phyloP scores from a whole-genome alignment of 2,329 filamentous ascomycete genomes.

The Ophiocordyceps polyrhachis-furcata region DNA sequence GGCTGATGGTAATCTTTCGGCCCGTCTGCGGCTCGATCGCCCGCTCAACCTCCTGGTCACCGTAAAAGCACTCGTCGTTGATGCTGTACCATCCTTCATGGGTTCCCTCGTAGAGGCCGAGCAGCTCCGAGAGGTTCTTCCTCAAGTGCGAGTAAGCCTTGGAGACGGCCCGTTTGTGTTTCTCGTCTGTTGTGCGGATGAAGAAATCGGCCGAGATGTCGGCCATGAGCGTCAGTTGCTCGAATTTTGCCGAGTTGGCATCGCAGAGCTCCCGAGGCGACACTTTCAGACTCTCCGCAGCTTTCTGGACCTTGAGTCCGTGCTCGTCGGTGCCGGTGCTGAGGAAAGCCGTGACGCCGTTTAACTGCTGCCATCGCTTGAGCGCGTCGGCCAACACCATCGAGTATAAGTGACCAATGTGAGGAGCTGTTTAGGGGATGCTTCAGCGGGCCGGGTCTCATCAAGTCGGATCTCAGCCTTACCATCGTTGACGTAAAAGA shows the following conservation, averaged over 20 bases:
- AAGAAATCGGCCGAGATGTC: slow-evolving; percentile 68
- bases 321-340: slow-evolving; percentile 94
- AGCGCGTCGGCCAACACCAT: slow-evolving; percentile 82
- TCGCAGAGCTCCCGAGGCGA: slow-evolving; percentile 79
- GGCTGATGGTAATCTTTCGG: slow-evolving; percentile 61
- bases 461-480: no score
- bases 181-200: slow-evolving; percentile 72
- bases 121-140: slow-evolving; percentile 30
- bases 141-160: slow-evolving; percentile 75
- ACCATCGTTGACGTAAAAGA: slow-evolving; percentile 98
- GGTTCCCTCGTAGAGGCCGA: slow-evolving; percentile 65
- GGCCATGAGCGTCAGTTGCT: slow-evolving; percentile 49
- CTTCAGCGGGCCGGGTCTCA: background rate
- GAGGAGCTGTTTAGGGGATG: slow-evolving; percentile 42
- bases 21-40: slow-evolving; percentile 65
- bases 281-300: slow-evolving; percentile 51
- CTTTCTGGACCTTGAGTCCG: slow-evolving; percentile 90
- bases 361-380: slow-evolving; percentile 76
- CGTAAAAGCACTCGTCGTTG: slow-evolving; percentile 93
- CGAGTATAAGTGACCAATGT: slow-evolving; percentile 86
- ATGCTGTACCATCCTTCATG: slow-evolving; percentile 96
- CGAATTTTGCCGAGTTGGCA: slow-evolving; percentile 61
- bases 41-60: slow-evolving; percentile 53
- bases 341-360: slow-evolving; percentile 51
- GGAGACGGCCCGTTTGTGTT: slow-evolving; percentile 69